Percentiles rank a stretch among this genome's conserved stretches.
phyloP scores from a whole-genome alignment of 208 protist genomes.

The Wallacemonas sp. region DNA sequence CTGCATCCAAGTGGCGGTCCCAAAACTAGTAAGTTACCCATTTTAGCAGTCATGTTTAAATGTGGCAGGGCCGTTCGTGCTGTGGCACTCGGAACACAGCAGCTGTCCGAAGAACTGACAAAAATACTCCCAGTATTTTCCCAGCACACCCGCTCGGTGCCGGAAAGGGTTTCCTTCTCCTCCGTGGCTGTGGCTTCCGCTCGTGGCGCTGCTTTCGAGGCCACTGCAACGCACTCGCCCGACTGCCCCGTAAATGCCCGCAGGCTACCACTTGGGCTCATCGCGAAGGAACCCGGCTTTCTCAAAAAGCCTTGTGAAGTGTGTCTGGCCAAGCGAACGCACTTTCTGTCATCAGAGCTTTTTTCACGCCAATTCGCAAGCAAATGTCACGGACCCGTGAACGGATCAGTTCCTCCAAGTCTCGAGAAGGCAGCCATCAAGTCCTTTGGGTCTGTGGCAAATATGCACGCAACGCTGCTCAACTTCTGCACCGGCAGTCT shows the following conservation, averaged over 20 bases:
- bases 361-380: constrained; percentile 67
- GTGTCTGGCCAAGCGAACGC: constrained; percentile 59
- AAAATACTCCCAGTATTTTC: constrained; percentile 29
- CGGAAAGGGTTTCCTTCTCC: constrained; percentile 20
- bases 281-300: constrained; percentile 49
- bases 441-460: constrained; percentile 42
- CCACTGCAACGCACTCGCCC: constrained; percentile 19
- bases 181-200: constrained; percentile 39
- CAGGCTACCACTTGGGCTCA: constrained; percentile 39
- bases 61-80: neutral
- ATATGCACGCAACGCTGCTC: constrained; percentile 34
- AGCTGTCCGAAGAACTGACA: constrained; percentile 16
- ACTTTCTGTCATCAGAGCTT: constrained; percentile 69
- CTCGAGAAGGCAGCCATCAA: constrained; percentile 28
- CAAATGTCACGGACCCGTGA: neutral
- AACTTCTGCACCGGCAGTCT: constrained; percentile 39
- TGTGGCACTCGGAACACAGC: neutral
- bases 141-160: neutral
- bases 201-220: constrained; percentile 21
- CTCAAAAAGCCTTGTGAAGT: constrained; percentile 42
- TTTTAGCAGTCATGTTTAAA: neutral
- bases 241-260: constrained; percentile 64
- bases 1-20: too few relatives aligned
- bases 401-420: constrained; percentile 18
- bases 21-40: neutral